These are phyloP conservation scores for Neurospora crassa DNA, from an alignment of 2,329 filamentous ascomycete genomes.

Conservation along the genomic window DNA sequence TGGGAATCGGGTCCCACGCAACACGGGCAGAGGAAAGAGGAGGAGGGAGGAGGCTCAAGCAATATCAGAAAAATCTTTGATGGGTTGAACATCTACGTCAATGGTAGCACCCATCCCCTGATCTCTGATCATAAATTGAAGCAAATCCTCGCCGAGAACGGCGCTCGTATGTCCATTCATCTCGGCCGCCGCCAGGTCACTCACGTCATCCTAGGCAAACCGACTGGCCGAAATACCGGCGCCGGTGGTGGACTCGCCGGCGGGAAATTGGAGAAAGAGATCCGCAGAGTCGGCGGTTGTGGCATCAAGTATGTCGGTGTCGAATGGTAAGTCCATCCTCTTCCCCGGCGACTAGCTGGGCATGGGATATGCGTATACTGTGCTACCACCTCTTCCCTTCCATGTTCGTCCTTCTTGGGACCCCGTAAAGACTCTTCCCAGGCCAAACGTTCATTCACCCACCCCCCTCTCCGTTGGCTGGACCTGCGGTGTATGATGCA, in stretches of 20 bases:
- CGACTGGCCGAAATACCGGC: constrained; percentile 46
- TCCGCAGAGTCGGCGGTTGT: constrained; percentile 54
- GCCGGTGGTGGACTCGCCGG: constrained; percentile 68
- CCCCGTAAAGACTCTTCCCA: constrained; percentile 3
- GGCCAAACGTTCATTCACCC: background rate
- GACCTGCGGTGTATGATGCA: background rate
- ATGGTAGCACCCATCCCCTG: constrained; percentile 72
- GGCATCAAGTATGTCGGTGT: constrained; percentile 70
- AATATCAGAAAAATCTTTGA: constrained; percentile 48
- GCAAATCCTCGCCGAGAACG: constrained; percentile 63
- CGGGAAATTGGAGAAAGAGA: constrained; percentile 74
- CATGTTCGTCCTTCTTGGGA: constrained; percentile 5
- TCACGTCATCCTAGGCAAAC: constrained; percentile 70
- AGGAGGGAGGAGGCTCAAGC: constrained; percentile 30
- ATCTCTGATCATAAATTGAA: constrained; percentile 84
- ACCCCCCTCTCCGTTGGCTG: background rate
- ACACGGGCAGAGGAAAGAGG: constrained; percentile 35
- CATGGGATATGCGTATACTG: background rate
- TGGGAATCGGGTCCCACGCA: background rate
- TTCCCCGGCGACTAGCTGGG: background rate
- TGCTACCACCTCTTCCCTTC: constrained; percentile 6
- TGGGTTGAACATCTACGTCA: constrained; percentile 70
- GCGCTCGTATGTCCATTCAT: constrained; percentile 59
- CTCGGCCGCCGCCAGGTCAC: constrained; percentile 68
- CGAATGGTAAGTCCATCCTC: constrained; percentile 54